Evolutionary conservation across 2,329 filamentous ascomycete species (phyloP).

Genomic region (Cercospora zeae-maydis): DNA sequence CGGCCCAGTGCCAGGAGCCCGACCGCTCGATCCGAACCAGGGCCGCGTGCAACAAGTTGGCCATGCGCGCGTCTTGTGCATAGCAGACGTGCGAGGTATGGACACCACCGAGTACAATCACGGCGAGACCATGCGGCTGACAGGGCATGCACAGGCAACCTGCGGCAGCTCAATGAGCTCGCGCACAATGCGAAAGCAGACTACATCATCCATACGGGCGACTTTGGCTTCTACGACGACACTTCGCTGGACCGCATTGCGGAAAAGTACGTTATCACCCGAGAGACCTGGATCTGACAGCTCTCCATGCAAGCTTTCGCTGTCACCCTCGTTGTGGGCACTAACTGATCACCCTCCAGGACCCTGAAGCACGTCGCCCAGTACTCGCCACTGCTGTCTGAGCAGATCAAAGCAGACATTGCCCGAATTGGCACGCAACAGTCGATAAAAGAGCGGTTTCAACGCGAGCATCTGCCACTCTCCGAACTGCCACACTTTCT

Average conservation of each 20-base stretch:
- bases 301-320: not conserved
- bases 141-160: conserved; percentile 64
- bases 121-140: not conserved
- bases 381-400: conserved; percentile 90
- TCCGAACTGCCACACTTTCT: conserved; percentile 90
- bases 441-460: conserved; percentile 77
- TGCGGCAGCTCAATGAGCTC: conserved; percentile 92
- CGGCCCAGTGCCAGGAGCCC: conserved; percentile 40
- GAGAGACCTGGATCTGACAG: not conserved
- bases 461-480: conserved; percentile 76
- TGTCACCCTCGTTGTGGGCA: not conserved
- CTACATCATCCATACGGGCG: conserved; percentile 97
- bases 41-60: conserved; percentile 51
- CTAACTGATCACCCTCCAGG: conserved; percentile 47
- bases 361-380: conserved; percentile 97
- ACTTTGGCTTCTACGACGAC: conserved; percentile 98
- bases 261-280: conserved; percentile 71
- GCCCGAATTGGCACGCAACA: conserved; percentile 64
- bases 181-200: conserved; percentile 92
- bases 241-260: conserved; percentile 94
- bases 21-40: conserved; percentile 51
- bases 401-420: conserved; percentile 65
- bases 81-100: conserved; percentile 52
- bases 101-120: conserved; percentile 19
- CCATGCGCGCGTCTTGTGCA: conserved; percentile 49